A percentile compares a stretch with the other conserved stretches of the same genome.
These are phyloP conservation scores for Calvatia gigantea DNA, from an alignment of 768 basidiomycete species.

Conservation along the genomic window DNA sequence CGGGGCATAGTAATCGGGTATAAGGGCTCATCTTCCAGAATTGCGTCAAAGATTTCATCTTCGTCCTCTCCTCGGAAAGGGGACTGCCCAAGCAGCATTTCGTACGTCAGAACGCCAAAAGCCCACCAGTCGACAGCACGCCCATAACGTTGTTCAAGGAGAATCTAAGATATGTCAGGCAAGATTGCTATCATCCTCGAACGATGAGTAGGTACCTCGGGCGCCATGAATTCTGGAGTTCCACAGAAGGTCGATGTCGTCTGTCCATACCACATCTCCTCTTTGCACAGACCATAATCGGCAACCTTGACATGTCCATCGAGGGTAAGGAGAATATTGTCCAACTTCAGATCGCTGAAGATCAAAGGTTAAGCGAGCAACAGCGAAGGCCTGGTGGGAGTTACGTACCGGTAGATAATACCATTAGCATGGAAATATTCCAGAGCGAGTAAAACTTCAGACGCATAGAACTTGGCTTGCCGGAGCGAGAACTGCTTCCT, in stretches of 20 bases:
- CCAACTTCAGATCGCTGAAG: constrained; percentile 89
- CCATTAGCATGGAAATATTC: constrained; percentile 99
- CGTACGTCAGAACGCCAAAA: constrained; percentile 96
- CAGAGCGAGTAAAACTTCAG: constrained; percentile 90
- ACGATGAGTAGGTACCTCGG: constrained; percentile 63
- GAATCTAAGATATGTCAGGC: constrained; percentile 56
- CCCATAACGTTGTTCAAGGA: constrained; percentile 98
- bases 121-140: constrained; percentile 99
- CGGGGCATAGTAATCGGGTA: constrained; percentile 99
- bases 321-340: constrained; percentile 94
- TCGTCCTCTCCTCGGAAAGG: constrained; percentile 99
- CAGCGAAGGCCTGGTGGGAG: neutral
- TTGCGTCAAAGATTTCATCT: constrained; percentile 99
- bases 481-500: constrained; percentile 98
- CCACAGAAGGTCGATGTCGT: constrained; percentile 99
- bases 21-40: constrained; percentile 95
- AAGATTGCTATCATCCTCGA: constrained; percentile 4
- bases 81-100: constrained; percentile 98
- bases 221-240: constrained; percentile 99
- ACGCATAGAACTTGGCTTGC: constrained; percentile 98
- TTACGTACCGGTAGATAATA: constrained; percentile 91
- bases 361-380: neutral
- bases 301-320: constrained; percentile 99
- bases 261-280: constrained; percentile 96
- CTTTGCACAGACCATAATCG: constrained; percentile 98